These are phyloP conservation scores for Fraxinus albicans DNA, from an alignment of 305 asterid genomes.

Conservation along the genomic window DNA sequence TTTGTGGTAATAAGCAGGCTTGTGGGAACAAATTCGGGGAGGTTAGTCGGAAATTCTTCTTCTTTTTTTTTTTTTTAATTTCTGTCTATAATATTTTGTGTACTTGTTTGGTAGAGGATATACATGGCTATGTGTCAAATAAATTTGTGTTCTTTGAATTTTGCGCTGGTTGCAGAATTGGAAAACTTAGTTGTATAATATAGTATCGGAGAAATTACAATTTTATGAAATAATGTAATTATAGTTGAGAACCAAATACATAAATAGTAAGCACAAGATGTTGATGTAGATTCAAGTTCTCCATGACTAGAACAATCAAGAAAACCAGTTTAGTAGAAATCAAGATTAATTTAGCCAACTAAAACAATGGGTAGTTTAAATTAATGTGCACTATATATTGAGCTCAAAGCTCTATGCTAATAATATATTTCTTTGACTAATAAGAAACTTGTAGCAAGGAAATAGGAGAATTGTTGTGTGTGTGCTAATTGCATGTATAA, in stretches of 20 bases:
- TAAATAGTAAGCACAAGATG: background rate
- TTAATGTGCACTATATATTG: background rate
- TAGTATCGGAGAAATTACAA: background rate
- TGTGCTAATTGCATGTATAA: background rate
- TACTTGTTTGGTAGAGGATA: constrained; percentile 23
- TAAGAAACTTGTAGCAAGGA: background rate
- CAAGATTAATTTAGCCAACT: background rate
- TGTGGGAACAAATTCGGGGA: constrained; percentile 87
- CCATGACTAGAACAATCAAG: background rate
- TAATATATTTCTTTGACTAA: background rate
- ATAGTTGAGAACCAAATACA: background rate
- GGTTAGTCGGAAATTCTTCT: constrained; percentile 39
- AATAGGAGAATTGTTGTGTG: background rate
- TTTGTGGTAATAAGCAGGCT: constrained; percentile 70
- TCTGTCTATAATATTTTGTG: constrained; percentile 1
- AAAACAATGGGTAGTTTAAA: background rate
- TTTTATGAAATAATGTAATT: background rate
- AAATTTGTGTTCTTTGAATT: background rate
- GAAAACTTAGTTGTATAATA: background rate
- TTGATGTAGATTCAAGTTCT: background rate
- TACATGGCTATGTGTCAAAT: background rate
- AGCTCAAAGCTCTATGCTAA: background rate
- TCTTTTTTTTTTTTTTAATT: background rate
- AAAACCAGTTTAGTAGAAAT: background rate
- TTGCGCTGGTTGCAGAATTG: background rate